Base-by-base conservation (phyloP, 345 rosid species). In the Punica granatum region DNA sequence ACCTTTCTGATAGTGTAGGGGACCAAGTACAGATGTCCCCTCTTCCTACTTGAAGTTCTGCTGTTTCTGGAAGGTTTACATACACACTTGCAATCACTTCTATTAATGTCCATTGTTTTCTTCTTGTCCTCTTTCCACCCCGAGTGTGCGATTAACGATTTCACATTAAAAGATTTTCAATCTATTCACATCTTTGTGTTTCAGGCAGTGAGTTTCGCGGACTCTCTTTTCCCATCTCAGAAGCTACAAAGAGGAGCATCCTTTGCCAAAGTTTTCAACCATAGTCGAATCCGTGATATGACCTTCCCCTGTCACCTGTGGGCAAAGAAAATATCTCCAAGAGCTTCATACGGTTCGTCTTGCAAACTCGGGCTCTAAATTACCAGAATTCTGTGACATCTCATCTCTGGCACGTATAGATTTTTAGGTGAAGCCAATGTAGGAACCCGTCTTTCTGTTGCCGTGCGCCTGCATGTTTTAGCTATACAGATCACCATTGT, bases 1-100 rank as follows among this genome's bases (percentile, higher is more conserved):
- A 88, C 77, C 79, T 66, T 65, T 48, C 86, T 34, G 74, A 83
- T 11, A 67, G 85, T 23, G 61, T 85, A 59, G 90, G 78, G 63
- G 88, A 89, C 48, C 82, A 85, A 74, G 71, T 73, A 60, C 78
- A 78, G 67, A 82, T 74, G 80, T 37, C 80, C 26, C 60, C 94
- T 1, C 87, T 88, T 60, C 90, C 90, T 2, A 86, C 86, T 63
- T 85, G 82, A 83, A 61, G 66, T 53, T 48, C 6, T 18, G 67
- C 30, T 66, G 59, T 28, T 19, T 61, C 32, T 23, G 11, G 11
- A 37, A 11, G 41, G 5, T 37, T 37, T 37, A 37, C 11, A 37
- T 37, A 5, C 11, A 37, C 41, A 37, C 67, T 15, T 21, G 3
- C 63, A 5, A 51, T 21, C 34, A 19, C 60, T 21, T 35, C 16